These are phyloP conservation scores for Debaryomyces udenii DNA, from an alignment of 1,139 yeast genomes.

Conservation along the genomic window DNA sequence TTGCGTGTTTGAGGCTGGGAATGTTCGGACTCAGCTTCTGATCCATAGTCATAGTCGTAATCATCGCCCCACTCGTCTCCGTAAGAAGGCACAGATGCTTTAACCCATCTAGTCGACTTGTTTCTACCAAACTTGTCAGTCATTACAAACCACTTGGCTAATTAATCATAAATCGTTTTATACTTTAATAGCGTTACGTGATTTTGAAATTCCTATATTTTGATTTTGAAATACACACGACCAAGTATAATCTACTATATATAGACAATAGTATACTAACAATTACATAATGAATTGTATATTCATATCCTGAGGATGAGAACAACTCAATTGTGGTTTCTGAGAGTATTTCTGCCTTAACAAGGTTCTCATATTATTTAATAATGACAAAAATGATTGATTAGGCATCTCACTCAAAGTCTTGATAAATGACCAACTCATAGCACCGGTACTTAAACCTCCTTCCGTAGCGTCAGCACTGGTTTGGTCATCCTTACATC, in stretches of 20 bases:
- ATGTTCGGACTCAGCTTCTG: slow-evolving; percentile 8
- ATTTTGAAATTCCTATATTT: slow-evolving; percentile 1
- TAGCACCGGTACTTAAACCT: slow-evolving; percentile 87
- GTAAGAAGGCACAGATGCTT: slow-evolving; percentile 58
- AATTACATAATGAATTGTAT: slow-evolving; percentile 50
- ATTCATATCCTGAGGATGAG: slow-evolving; percentile 85
- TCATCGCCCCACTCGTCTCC: slow-evolving; percentile 63
- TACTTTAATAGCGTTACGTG: neutral
- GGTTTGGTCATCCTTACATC: slow-evolving; percentile 86
- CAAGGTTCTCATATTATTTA: slow-evolving; percentile 78
- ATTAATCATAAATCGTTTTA: neutral
- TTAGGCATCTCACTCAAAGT: slow-evolving; percentile 68
- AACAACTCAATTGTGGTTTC: slow-evolving; percentile 83
- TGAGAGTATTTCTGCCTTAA: slow-evolving; percentile 75
- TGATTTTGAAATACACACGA: slow-evolving; percentile 7
- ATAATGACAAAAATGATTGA: slow-evolving; percentile 75
- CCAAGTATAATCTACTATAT: neutral
- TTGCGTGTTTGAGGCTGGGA: slow-evolving; percentile 2
- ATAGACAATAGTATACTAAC: slow-evolving; percentile 3
- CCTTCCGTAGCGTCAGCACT: slow-evolving; percentile 81
- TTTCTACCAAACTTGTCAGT: slow-evolving; percentile 55
- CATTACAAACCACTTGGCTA: slow-evolving; percentile 23
- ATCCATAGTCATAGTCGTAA: slow-evolving; percentile 31
- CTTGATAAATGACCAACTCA: slow-evolving; percentile 86
- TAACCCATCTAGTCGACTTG: slow-evolving; percentile 66